These are phyloP conservation scores for Starmerella bombicola DNA, from an alignment of 805 yeast genomes.

Conservation along the genomic window DNA sequence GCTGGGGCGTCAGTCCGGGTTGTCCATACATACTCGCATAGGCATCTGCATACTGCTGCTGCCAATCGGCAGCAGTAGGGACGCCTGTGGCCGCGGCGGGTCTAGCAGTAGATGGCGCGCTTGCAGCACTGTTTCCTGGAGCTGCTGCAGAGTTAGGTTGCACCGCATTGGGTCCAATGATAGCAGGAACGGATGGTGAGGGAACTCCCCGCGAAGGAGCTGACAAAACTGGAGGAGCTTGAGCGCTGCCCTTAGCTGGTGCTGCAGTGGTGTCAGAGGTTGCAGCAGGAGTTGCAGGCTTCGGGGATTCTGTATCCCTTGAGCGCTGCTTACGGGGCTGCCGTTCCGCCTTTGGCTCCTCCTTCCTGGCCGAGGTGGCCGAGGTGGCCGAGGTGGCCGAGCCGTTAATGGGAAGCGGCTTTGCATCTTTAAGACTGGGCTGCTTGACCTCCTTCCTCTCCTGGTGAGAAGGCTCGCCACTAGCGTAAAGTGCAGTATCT, in stretches of 20 bases:
- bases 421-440: background rate
- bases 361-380: background rate
- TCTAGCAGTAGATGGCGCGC: background rate
- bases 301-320: background rate
- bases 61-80: too few species aligned
- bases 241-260: background rate
- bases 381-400: background rate
- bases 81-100: background rate
- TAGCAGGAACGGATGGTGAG: background rate
- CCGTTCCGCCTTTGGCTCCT: background rate
- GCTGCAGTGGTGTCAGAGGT: background rate
- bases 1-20: constrained; percentile 10
- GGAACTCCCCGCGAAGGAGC: background rate
- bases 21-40: constrained; percentile 3
- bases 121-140: background rate
- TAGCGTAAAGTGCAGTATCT: constrained; percentile 80
- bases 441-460: constrained; percentile 2
- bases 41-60: background rate
- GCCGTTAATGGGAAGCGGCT: too few species aligned
- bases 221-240: background rate
- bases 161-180: background rate
- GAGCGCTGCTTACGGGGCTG: background rate
- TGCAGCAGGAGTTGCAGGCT: background rate
- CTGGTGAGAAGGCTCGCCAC: constrained; percentile 38
- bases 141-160: background rate